phyloP scores from a whole-genome alignment of 1,139 yeast species.

The Diutina scorzettiae region DNA sequence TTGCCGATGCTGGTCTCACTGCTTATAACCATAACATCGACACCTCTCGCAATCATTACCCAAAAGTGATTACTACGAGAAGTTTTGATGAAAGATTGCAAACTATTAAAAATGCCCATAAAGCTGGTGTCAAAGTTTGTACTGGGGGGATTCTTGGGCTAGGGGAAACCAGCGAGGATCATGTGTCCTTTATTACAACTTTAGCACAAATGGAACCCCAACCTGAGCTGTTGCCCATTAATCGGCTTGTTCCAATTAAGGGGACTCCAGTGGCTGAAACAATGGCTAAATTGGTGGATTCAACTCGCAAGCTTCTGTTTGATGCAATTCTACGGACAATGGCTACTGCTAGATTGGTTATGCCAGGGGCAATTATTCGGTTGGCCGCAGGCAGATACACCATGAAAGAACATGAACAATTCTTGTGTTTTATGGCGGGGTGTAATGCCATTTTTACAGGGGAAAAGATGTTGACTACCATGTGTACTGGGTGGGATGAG shows the following conservation, averaged over 20 bases:
- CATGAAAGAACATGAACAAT: conserved; percentile 69
- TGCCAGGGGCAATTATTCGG: conserved; percentile 63
- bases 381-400: conserved; percentile 76
- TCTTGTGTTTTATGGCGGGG: conserved; percentile 66
- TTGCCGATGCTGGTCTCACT: conserved; percentile 62
- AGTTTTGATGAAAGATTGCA: conserved; percentile 56
- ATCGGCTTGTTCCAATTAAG: conserved; percentile 62
- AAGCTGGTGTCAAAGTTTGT: conserved; percentile 60
- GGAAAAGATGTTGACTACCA: conserved; percentile 69
- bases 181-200: conserved; percentile 55
- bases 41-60: conserved; percentile 68
- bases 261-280: conserved; percentile 69
- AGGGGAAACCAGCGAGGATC: conserved; percentile 67
- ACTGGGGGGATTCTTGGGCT: conserved; percentile 74
- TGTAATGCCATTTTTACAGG: conserved; percentile 78
- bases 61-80: conserved; percentile 59
- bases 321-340: conserved; percentile 57
- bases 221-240: conserved; percentile 77
- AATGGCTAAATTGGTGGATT: conserved; percentile 21
- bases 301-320: conserved; percentile 24
- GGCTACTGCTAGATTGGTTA: conserved; percentile 63
- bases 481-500: conserved; percentile 81
- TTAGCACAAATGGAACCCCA: conserved; percentile 55
- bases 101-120: conserved; percentile 53
- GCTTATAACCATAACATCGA: conserved; percentile 78